Evolutionary conservation across 1,284 basidiomycete genomes (phyloP).

Genomic region (Fomitiporia mediterranea): DNA sequence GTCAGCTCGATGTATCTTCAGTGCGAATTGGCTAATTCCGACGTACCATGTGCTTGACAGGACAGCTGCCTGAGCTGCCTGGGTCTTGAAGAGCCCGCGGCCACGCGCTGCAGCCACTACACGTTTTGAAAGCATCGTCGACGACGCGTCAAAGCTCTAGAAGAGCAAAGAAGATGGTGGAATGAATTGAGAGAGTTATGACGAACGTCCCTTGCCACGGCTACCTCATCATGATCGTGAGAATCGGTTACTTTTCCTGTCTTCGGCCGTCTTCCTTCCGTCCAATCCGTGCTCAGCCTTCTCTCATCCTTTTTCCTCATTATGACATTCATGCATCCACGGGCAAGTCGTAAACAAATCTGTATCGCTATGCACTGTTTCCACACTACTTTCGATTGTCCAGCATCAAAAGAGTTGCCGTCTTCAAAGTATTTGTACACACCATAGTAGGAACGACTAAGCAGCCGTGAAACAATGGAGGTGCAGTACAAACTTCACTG

Average conservation of each 20-base stretch:
- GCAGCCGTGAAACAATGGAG: no score
- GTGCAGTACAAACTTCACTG: no score
- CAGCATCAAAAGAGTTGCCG: no score
- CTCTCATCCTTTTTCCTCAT: neutral
- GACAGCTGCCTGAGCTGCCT: conserved; percentile 34
- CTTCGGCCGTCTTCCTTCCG: neutral
- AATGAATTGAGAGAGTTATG: conserved; percentile 4
- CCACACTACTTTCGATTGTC: no score
- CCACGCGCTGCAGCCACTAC: conserved; percentile 62
- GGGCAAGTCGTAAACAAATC: neutral
- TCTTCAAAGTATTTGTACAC: no score
- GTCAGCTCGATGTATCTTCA: conserved; percentile 2
- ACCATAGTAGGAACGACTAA: no score
- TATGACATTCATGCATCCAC: neutral
- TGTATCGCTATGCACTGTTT: no score
- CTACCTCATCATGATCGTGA: conserved; percentile 2
- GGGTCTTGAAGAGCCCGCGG: conserved; percentile 42
- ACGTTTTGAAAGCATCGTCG: conserved; percentile 64
- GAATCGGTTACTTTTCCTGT: neutral
- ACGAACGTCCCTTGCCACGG: neutral
- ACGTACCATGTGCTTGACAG: conserved; percentile 52
- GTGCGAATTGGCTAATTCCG: conserved; percentile 5
- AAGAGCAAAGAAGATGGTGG: conserved; percentile 4
- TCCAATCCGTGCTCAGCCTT: no score
- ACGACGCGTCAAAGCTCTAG: conserved; percentile 8